phyloP scores from a whole-genome alignment of 2,329 filamentous ascomycete species.

The Penicillium sp. region DNA sequence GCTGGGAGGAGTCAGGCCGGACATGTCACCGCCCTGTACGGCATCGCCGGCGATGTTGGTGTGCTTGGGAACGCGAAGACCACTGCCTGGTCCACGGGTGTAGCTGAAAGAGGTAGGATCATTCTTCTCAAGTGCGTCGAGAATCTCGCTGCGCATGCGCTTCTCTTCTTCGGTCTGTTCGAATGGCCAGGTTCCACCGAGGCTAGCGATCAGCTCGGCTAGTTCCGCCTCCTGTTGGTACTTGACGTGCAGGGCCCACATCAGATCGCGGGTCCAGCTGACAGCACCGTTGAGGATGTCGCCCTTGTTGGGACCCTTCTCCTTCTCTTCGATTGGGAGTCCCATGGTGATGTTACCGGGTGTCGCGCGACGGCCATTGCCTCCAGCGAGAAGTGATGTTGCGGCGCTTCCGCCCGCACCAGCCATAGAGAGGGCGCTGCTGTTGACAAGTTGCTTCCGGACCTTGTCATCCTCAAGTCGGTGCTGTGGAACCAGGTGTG shows the following conservation, averaged over 20 bases:
- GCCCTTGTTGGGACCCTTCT: slow-evolving; percentile 98
- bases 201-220: slow-evolving; percentile 69
- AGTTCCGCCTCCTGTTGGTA: slow-evolving; percentile 87
- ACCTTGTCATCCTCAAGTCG: slow-evolving; percentile 96
- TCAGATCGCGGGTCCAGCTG: slow-evolving; percentile 94
- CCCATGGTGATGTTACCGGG: slow-evolving; percentile 87
- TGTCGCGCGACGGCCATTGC: slow-evolving; percentile 76
- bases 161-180: slow-evolving; percentile 87
- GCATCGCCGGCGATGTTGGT: slow-evolving; percentile 88
- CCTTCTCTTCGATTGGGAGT: slow-evolving; percentile 91
- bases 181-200: slow-evolving; percentile 77
- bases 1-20: slow-evolving; percentile 58
- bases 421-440: slow-evolving; percentile 82
- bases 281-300: slow-evolving; percentile 97
- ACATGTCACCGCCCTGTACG: slow-evolving; percentile 49
- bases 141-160: slow-evolving; percentile 90
- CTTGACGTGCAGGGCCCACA: slow-evolving; percentile 94
- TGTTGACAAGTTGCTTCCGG: slow-evolving; percentile 90
- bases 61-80: slow-evolving; percentile 87
- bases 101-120: slow-evolving; percentile 77
- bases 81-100: slow-evolving; percentile 78
- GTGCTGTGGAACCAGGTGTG: slow-evolving; percentile 87
- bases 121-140: slow-evolving; percentile 83
- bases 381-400: slow-evolving; percentile 84
- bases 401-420: slow-evolving; percentile 61